phyloP scores from a whole-genome alignment of 2,329 filamentous ascomycete species.

The Thermoascus crustaceus region DNA sequence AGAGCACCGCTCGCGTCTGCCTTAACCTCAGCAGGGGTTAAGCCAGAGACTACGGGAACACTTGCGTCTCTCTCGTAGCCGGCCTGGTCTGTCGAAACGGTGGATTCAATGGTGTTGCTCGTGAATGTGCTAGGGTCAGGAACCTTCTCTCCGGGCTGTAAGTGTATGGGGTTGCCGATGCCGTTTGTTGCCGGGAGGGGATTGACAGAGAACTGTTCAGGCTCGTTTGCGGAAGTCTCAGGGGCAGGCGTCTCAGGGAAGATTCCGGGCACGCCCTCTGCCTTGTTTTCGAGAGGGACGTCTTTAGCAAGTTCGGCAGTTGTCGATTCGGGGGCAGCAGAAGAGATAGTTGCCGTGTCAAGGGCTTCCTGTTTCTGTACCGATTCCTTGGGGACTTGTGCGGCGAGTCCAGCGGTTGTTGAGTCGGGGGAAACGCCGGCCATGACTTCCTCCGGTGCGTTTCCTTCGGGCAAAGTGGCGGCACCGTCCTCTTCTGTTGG shows the following conservation, averaged over 20 bases:
- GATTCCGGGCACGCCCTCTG: constrained; percentile 49
- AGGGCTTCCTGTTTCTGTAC: constrained; percentile 14
- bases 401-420: constrained; percentile 54
- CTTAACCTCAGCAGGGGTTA: constrained; percentile 36
- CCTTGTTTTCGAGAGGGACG: constrained; percentile 53
- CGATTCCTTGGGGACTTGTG: constrained; percentile 24
- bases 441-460: constrained; percentile 22
- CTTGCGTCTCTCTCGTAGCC: constrained; percentile 73
- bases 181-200: constrained; percentile 53
- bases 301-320: constrained; percentile 61
- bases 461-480: constrained; percentile 7
- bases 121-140: constrained; percentile 59
- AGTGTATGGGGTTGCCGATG: constrained; percentile 67
- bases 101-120: constrained; percentile 61
- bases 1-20: constrained; percentile 32
- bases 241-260: constrained; percentile 76
- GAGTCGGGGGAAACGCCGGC: constrained; percentile 63
- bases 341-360: constrained; percentile 49
- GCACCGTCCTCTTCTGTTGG: constrained; percentile 11
- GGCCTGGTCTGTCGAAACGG: constrained; percentile 62
- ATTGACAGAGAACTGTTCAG: constrained; percentile 41
- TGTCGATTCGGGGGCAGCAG: constrained; percentile 58
- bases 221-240: constrained; percentile 55
- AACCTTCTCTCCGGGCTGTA: constrained; percentile 72
- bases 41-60: constrained; percentile 37